Base-by-base conservation (phyloP, 805 yeast species). In the Osmozyma mogii region DNA sequence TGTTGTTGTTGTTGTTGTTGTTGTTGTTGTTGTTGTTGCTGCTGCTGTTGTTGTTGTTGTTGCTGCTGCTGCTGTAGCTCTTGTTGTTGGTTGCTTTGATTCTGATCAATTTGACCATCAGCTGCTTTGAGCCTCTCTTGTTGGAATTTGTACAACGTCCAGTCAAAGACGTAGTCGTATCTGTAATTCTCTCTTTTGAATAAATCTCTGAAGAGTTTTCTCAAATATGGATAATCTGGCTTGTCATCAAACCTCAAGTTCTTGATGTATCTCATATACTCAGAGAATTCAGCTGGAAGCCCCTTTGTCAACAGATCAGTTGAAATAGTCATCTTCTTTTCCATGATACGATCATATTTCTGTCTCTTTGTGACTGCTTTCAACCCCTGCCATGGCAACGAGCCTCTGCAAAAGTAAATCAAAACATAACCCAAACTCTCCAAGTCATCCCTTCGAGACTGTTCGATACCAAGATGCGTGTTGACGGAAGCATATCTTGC, bases 151-250 rank as follows among this genome's bases (percentile, higher is more conserved):
- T 78, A 82, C 38, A 87, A 74, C 17, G 96, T 89, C 98, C 98
- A 89, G 60, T 89, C 98, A 58, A 87, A 89, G 14, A 92, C 77
- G 57, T 87, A 89, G 60, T 89, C 97, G 56, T 88, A 89, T 45
- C 80, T 77, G 56, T 85, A 89, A 35, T 84, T 84, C 54, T 89
- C 89, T 41, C 89, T 75, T 40, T 84, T 68, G 53, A 85, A 85
- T 46, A 92, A 67, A 51, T 88, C 96, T 49, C 96, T 76, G 61
- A 89, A 82, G 34, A 89, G 67, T 54, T 84, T 80, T 49, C 96
- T 81, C 56, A 89, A 69, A 53, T 80, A 89, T 26, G 77, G 70
- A 56, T 92, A 89, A 59, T 89, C 97, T 8, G 98, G 98, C 54
- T 85, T 85, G 56, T 92, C 97, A 49, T 89, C 97, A 49, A 92